Base-by-base conservation (phyloP, 1,284 basidiomycete genomes). In the Leucoagaricus sp. region DNA sequence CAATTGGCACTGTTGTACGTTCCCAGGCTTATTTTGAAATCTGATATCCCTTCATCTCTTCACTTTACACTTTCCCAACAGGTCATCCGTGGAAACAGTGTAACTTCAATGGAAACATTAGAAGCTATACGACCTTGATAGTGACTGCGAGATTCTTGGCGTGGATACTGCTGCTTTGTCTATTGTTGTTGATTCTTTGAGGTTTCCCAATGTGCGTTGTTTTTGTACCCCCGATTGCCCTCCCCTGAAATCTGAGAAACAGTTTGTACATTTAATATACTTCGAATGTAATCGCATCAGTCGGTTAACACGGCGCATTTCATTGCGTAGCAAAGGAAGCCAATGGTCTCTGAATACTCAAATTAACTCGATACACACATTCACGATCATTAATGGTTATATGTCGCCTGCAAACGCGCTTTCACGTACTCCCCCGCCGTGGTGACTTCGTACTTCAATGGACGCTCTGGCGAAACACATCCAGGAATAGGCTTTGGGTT, bases 11-110 rank as follows among this genome's bases (percentile, higher is more conserved):
- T 61, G 89, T 96, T 53, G 95, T 97, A 72, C 69, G 93, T 82
- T 17, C 25, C 26, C 49, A 15, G 33, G 26, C 49, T 42, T 28
- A 9, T 23, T 15, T 3, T 26, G 13, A 53, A 34, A 4, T 55
- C 40, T 10, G 7, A 12, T n/a, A 19, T 56, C 55, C 53, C 55
- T 42, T 63, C 36, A 64, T 55, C 48, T 48, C 42, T 23, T 48
- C 57, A 46, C 63, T 34, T 60, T n/a, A n/a, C n/a, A n/a, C n/a
- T n/a, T 55, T 38, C 56, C 61, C 57, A 49, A 12, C 70, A 96
- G 94, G 93, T 96, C 63, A 93, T 96, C 66, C 90, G 94, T 57
- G 94, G 94, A 57, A 96, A 95, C 77, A 96, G 93, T 61, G 93
- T 96, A 50, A 93, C 93, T 46, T 94, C 92, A 57, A 93, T 94